phyloP scores from a whole-genome alignment of 1,284 basidiomycete species.

The Apiotrichum porosum region DNA sequence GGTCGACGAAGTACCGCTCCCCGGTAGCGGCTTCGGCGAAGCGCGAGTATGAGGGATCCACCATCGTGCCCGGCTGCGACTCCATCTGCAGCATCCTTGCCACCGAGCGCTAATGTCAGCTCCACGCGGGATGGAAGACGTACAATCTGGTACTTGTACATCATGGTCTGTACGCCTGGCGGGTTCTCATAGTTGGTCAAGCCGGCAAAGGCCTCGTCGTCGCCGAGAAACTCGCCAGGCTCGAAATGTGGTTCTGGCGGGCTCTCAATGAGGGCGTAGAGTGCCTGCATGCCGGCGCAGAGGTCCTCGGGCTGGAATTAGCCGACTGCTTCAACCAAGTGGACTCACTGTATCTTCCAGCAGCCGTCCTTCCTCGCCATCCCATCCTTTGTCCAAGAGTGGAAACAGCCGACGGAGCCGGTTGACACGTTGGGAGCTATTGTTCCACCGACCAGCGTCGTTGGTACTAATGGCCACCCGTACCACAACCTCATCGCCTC shows the following conservation, averaged over 20 bases:
- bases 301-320: slow-evolving; percentile 3
- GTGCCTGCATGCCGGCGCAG: slow-evolving; percentile 21
- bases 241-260: slow-evolving; percentile 23
- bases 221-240: slow-evolving; percentile 8
- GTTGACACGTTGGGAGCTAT: not conserved
- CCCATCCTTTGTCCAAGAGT: slow-evolving; percentile 3
- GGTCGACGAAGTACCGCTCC: slow-evolving; percentile 28
- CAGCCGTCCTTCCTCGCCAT: not conserved
- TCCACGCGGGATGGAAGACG: slow-evolving; percentile 1
- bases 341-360: slow-evolving; percentile 2
- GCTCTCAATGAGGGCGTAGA: slow-evolving; percentile 31
- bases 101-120: slow-evolving; percentile 31
- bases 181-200: slow-evolving; percentile 29
- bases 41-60: slow-evolving; percentile 29
- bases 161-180: slow-evolving; percentile 24
- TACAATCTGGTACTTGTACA: slow-evolving; percentile 43
- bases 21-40: slow-evolving; percentile 26
- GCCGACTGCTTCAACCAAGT: not conserved
- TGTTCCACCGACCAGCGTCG: not conserved
- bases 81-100: slow-evolving; percentile 41
- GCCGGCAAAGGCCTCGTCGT: slow-evolving; percentile 22
- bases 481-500: not conserved
- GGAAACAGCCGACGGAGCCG: not conserved
- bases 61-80: slow-evolving; percentile 26
- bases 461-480: not conserved